phyloP scores from a whole-genome alignment of 805 yeast genomes.

The Yamadazyma scolyti region DNA sequence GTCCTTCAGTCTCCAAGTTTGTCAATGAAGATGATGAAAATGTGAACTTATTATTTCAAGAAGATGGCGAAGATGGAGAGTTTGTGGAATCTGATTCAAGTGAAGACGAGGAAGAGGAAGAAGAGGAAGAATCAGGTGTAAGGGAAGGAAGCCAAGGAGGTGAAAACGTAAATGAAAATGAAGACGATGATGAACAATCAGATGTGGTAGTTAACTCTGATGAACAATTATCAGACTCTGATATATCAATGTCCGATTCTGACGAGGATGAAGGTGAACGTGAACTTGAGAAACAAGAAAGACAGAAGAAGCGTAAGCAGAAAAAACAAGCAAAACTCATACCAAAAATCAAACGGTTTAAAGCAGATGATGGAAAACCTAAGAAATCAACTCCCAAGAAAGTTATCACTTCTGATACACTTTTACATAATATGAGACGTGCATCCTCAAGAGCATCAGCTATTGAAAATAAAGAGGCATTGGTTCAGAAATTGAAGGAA shows the following conservation, averaged over 20 bases:
- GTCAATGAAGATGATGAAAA: slow-evolving; percentile 70
- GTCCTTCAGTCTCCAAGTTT: slow-evolving; percentile 21
- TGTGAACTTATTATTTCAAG: slow-evolving; percentile 67
- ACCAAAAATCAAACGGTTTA: slow-evolving; percentile 32
- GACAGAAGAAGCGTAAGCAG: slow-evolving; percentile 26
- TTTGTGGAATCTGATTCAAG: slow-evolving; percentile 26
- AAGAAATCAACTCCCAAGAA: slow-evolving; percentile 29
- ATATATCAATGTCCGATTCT: slow-evolving; percentile 44
- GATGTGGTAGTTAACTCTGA: slow-evolving; percentile 29
- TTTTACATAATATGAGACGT: slow-evolving; percentile 55
- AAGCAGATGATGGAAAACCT: slow-evolving; percentile 15
- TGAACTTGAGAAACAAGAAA: slow-evolving; percentile 49
- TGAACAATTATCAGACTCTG: slow-evolving; percentile 56
- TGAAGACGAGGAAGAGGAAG: slow-evolving; percentile 14
- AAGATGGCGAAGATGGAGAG: slow-evolving; percentile 31
- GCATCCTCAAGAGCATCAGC: slow-evolving; percentile 78
- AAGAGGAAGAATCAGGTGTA: slow-evolving; percentile 15
- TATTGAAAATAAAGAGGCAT: slow-evolving; percentile 70
- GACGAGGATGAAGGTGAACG: slow-evolving; percentile 71
- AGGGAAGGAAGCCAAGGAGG: slow-evolving; percentile 24
- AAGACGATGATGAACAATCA: slow-evolving; percentile 14
- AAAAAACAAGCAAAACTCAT: slow-evolving; percentile 17
- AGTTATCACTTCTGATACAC: slow-evolving; percentile 41
- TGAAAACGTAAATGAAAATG: slow-evolving; percentile 15
- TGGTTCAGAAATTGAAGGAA: slow-evolving; percentile 65